Conservation (phyloP, 78 protist genomes). For the Dictyostelium purpureum region DNA sequence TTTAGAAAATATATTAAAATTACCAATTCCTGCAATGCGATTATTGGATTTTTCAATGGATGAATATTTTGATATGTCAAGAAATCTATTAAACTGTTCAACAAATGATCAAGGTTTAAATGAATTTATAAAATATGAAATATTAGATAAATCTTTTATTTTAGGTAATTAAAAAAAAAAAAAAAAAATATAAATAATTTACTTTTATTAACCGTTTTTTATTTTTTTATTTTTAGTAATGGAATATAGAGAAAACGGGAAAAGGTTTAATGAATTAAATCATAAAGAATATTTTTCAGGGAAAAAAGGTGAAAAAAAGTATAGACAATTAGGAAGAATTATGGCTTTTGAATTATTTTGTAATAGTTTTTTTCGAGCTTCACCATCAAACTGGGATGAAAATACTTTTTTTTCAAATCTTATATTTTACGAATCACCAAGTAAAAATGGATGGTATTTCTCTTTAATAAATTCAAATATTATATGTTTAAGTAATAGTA, state of each 20-base stretch:
- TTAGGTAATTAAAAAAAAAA: not conserved
- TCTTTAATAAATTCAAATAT: constrained; percentile 37
- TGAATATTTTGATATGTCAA: constrained; percentile 21
- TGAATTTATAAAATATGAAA: constrained; percentile 28
- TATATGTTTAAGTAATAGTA: constrained; percentile 37
- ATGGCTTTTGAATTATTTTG: constrained; percentile 64
- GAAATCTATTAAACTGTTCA: not conserved
- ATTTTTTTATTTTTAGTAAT: constrained; percentile 3
- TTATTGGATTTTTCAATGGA: constrained; percentile 1
- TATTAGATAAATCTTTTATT: constrained; percentile 18
- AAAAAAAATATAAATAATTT: not conserved
- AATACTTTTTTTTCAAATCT: constrained; percentile 25
- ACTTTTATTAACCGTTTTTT: not conserved
- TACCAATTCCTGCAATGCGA: constrained; percentile 24
- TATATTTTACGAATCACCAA: constrained; percentile 28
- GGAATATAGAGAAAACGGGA: constrained; percentile 33
- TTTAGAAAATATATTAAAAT: not conserved
- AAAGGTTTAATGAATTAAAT: constrained; percentile 30
- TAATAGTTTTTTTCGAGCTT: constrained; percentile 10
- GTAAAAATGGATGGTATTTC: constrained; percentile 49
- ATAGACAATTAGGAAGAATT: constrained; percentile 30
- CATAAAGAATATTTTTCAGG: constrained; percentile 25
- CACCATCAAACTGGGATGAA: not conserved
- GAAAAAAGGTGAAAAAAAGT: constrained; percentile 12
- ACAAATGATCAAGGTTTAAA: not conserved